phyloP scores from a whole-genome alignment of 1,284 basidiomycete species.

The Takashimella koratensis region DNA sequence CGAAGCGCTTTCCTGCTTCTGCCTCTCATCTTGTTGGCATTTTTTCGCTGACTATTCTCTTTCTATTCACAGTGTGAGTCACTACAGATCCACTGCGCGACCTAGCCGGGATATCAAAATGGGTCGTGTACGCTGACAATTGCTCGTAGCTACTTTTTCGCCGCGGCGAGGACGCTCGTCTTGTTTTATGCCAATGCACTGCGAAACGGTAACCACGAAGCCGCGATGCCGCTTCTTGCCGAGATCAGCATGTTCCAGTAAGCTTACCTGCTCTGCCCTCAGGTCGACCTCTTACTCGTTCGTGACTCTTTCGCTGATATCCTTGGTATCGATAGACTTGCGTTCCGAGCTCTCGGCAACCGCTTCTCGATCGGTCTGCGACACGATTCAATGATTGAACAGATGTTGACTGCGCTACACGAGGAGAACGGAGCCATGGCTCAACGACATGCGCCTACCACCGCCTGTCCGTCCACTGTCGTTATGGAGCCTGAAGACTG shows the following conservation, averaged over 20 bases:
- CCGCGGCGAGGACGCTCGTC: slow-evolving; percentile 29
- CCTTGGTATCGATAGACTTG: slow-evolving; percentile 13
- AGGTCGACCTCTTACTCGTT: neutral
- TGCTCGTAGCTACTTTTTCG: slow-evolving; percentile 32
- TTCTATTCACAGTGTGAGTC: slow-evolving; percentile 1
- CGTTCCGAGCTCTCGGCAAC: slow-evolving; percentile 16
- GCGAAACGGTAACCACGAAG: slow-evolving; percentile 15
- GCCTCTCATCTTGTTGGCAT: too few species aligned
- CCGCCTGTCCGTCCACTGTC: too few species aligned
- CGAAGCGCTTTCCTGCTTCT: too few species aligned
- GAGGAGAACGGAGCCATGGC: slow-evolving; percentile 7
- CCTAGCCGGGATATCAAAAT: too few species aligned
- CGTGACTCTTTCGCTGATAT: neutral
- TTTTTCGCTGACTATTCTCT: neutral
- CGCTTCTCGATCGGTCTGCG: slow-evolving; percentile 27
- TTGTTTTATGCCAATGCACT: slow-evolving; percentile 35
- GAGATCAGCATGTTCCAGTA: slow-evolving; percentile 42
- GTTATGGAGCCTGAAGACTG: neutral
- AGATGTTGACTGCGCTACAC: slow-evolving; percentile 20
- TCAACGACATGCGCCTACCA: neutral
- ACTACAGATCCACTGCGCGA: neutral
- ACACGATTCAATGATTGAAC: slow-evolving; percentile 28
- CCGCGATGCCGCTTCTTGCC: slow-evolving; percentile 17
- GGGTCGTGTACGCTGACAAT: too few species aligned
- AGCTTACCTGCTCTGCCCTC: slow-evolving; percentile 3